These are phyloP conservation scores for Epichloe sylvatica DNA, from an alignment of 2,329 filamentous ascomycete species.

Conservation along the genomic window DNA sequence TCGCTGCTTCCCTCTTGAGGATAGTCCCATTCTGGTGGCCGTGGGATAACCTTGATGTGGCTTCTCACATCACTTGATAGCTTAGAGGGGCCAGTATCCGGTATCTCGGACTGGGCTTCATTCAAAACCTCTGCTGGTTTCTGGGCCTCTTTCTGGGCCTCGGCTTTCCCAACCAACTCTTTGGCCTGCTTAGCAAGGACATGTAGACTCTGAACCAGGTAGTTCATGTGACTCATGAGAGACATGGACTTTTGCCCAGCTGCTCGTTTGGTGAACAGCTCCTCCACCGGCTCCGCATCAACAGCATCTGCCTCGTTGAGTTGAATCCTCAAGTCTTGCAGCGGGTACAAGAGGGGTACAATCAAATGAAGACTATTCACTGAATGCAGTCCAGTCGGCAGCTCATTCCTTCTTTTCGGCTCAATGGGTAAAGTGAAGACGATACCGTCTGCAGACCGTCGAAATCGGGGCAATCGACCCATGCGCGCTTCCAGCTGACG, in stretches of 20 bases:
- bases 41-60: constrained; percentile 58
- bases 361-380: constrained; percentile 53
- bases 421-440: constrained; percentile 59
- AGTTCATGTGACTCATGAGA: constrained; percentile 63
- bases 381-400: constrained; percentile 46
- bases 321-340: constrained; percentile 52
- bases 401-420: constrained; percentile 43
- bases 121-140: constrained; percentile 6
- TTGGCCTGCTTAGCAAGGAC: constrained; percentile 44
- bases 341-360: constrained; percentile 57
- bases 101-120: constrained; percentile 1
- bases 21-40: constrained; percentile 62
- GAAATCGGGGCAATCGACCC: constrained; percentile 51
- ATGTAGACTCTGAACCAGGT: constrained; percentile 57
- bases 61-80: constrained; percentile 32
- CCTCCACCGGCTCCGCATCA: constrained; percentile 50
- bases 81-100: constrained; percentile 5
- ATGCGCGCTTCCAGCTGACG: constrained; percentile 65
- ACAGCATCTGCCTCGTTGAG: constrained; percentile 48
- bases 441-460: constrained; percentile 54
- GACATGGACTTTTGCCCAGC: constrained; percentile 43
- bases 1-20: constrained; percentile 25
- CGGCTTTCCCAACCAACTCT: constrained; percentile 8
- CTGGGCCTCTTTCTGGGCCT: background rate
- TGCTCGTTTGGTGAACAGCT: constrained; percentile 47